Base-by-base conservation (phyloP, 805 yeast genomes). In the Zygoascus biomembranicola region DNA sequence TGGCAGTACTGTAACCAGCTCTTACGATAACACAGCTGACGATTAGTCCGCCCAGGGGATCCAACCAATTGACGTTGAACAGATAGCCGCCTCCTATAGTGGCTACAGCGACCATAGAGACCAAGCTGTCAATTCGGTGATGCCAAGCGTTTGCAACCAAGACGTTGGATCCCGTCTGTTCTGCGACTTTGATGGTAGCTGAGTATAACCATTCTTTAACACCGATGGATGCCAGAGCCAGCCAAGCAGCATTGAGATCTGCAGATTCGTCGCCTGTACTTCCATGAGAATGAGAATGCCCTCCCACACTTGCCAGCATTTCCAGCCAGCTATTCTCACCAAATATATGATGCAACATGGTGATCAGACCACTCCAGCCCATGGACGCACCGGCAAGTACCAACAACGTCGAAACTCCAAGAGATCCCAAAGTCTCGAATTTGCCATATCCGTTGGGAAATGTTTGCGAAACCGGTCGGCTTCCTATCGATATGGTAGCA, bases 121-220 rank as follows among this genome's bases (percentile, higher is more conserved):
- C 95, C 61, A 94, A 68, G 0, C 96, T 85, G 66, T 94, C 99
- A 10, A 92, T 94, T 58, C 99, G 77, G 66, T 94, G 99, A 68
- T 94, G 99, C 98, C 99, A 94, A 2, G 99, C 99, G 65, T 94
- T 94, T 3, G 99, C 99, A 49, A 88, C 82, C 48, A 94, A 75
- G 2, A 94, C 98, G 57, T 89, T 88, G 0, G 97, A 89, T 64
- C 87, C 86, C 31, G 88, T 78, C 56, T 78, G 73, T 49, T 75
- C 74, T 1, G 97, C 99, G 20, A 94, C 81, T 56, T 81, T 80
- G 69, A 84, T 77, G 0, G 99, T 94, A 11, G 88, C 86, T 55
- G 81, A 81, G 70, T 81, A 94, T 43, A 94, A 80, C 79, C 95
- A 80, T 68, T 94, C 99, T 66, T 94, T 94, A 43, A 90, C 78